Evolutionary conservation across 2,329 filamentous ascomycete genomes (phyloP).

Genomic region (Cladosporium sp.): DNA sequence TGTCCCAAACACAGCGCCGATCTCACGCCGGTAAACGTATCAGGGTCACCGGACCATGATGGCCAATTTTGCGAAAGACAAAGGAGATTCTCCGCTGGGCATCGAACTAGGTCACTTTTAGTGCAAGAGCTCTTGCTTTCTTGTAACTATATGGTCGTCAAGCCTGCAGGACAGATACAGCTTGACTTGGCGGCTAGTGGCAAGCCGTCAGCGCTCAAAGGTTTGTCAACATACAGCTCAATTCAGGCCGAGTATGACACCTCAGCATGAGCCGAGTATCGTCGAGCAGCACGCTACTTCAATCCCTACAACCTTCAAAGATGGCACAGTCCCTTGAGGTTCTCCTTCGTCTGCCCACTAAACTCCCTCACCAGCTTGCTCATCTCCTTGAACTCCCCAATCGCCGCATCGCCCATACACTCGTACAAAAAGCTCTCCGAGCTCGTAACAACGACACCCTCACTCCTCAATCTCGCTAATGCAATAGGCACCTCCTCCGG

Average conservation of each 20-base stretch:
- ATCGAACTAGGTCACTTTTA: background rate
- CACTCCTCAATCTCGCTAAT: slow-evolving; percentile 67
- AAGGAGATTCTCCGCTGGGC: background rate
- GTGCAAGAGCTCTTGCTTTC: no score
- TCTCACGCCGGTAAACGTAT: background rate
- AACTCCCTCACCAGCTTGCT: slow-evolving; percentile 76
- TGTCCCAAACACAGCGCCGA: background rate
- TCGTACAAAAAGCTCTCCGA: slow-evolving; percentile 91
- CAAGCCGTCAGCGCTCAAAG: no score
- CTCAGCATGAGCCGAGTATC: no score
- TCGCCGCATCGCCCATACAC: slow-evolving; percentile 74
- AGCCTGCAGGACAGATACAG: no score
- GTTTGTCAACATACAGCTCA: no score
- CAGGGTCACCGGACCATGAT: background rate
- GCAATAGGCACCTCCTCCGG: slow-evolving; percentile 75
- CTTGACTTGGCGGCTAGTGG: no score
- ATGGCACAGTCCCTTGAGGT: slow-evolving; percentile 63
- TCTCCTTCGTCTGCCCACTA: slow-evolving; percentile 64
- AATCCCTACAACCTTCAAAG: slow-evolving; percentile 33
- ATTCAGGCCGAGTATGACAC: no score
- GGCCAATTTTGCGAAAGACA: background rate
- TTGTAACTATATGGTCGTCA: no score
- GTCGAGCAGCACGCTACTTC: no score
- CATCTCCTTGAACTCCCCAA: slow-evolving; percentile 67
- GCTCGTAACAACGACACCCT: slow-evolving; percentile 74